Evolutionary conservation across 1,139 yeast species (phyloP), one percentile per base, ranked within the genome.

Genomic region (Taiozyma sp.): DNA sequence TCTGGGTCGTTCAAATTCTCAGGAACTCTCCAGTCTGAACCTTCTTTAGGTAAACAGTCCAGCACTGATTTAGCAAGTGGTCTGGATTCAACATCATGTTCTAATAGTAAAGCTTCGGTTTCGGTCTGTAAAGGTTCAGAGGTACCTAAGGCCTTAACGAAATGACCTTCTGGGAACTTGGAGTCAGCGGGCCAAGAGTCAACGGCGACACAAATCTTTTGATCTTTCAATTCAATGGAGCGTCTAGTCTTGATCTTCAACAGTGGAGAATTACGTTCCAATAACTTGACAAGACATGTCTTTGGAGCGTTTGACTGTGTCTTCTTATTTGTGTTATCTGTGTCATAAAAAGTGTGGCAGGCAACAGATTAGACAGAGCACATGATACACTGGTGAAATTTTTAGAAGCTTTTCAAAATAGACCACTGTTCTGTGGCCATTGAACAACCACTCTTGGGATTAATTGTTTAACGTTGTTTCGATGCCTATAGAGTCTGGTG

Each of bases 51-150:
- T 53, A 95, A 75, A 71, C 99, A 95, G 53, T 83, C 95, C 63
- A 95, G 74, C 1, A 95, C 99, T 52, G 90, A 82, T 62, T 89
- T 89, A 8, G 97, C 85, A 66, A 95, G 95, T 29, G 99, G 99
- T 60, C 97, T 79, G 66, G 90, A 93, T 63, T 93, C 98, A 34
- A 95, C 97, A 65, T 93, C 97, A 66, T 95, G 97, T 63, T 95
- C 99, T 54, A 95, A 73, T 47, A 95, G 72, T 50, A 95, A 74
- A 1, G 99, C 97, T 66, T 95, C 99, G 4, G 97, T 93, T 70
- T 95, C 99, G 1, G 99, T 99, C 62, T 86, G 90, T 45, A 88
- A 88, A 55, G 91, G 83, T 69, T 95, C 99, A 50, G 91, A 81
- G 26, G 81, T 93, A 57, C 99, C 99, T 37, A 95, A 75, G 42